Conservation (phyloP, 1,284 basidiomycete species). For the Hymenochaete sp. region DNA sequence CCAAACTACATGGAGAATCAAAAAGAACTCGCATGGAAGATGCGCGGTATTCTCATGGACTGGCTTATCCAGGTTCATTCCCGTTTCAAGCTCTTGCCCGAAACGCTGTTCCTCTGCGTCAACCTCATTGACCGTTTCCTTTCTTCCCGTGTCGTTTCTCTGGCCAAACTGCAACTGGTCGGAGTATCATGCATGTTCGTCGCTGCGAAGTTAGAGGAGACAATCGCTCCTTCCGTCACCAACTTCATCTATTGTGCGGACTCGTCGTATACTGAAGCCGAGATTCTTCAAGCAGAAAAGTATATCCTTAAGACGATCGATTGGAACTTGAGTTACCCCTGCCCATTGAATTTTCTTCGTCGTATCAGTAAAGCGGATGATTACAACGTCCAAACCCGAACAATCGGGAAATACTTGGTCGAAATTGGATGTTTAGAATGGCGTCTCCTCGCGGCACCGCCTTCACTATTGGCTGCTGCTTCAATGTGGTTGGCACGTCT, state of each 20-base stretch:
- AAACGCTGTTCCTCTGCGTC: constrained; percentile 90
- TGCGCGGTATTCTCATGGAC: constrained; percentile 92
- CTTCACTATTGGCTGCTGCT: constrained; percentile 83
- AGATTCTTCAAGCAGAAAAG: constrained; percentile 90
- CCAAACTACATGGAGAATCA: constrained; percentile 88
- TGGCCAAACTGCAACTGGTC: constrained; percentile 91
- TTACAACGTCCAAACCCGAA: constrained; percentile 87
- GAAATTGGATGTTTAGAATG: constrained; percentile 90
- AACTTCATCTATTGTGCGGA: constrained; percentile 90
- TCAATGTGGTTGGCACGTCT: constrained; percentile 88
- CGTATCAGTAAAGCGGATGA: constrained; percentile 94
- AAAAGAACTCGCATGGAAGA: constrained; percentile 86
- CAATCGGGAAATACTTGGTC: constrained; percentile 87
- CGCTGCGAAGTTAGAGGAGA: constrained; percentile 94
- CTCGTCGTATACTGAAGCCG: constrained; percentile 75
- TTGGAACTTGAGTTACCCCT: constrained; percentile 89
- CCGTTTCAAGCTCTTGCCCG: constrained; percentile 89
- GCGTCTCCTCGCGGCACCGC: constrained; percentile 71
- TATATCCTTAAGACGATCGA: constrained; percentile 89
- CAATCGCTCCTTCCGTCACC: constrained; percentile 80
- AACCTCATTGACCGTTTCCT: constrained; percentile 98
- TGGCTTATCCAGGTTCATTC: constrained; percentile 97
- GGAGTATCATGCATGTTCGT: constrained; percentile 93
- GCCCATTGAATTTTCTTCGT: constrained; percentile 88
- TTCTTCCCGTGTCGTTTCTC: constrained; percentile 80